Base-by-base conservation (phyloP, 1,284 basidiomycete genomes). In the Papiliotrema flavescens region DNA sequence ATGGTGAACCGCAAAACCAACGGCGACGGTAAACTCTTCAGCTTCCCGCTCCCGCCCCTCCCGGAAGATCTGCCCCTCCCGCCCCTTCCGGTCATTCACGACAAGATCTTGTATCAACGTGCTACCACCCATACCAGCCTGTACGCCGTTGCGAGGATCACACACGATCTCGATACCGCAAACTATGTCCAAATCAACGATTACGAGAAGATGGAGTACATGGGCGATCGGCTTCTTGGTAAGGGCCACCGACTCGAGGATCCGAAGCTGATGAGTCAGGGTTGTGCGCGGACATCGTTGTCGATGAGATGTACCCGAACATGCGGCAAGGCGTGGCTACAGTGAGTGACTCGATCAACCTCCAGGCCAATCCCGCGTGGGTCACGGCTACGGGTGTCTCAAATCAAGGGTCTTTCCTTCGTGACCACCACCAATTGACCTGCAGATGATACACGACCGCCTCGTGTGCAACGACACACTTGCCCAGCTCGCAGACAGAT, bases 131-230 rank as follows among this genome's bases (percentile, higher is more conserved):
- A 74, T 49, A 35, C 63, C 2, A 47, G 44, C 34, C 62, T 62
- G 35, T 7, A 32, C 24, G 44, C 49, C 28, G 24, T n/a, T 7
- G 15, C 45, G 0, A 47, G 53, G 2, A 44, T 49, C 20, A 14
- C 56, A 17, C 19, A 40, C 22, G 34, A 60, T 19, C 24, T 62
- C 44, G 49, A 57, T 47, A 47, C 57, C 15, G 45, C 37, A 3
- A 35, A 49, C 1, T 53, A 49, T 11, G 35, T 50, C 9, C 53
- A 54, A 23, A 54, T 57, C 0, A 42, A 55, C 22, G 64, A 73
- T 53, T 71, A 74, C 47, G 72, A 74, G 45, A 74, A 74, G 62
- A 62, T 74, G 13, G 70, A 74, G 57, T 69, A 69, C 56, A 63
- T 74, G n/a, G 72, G 72, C 1, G 72, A 74, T 52, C 58, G 51